These are phyloP conservation scores for Oryza brachyantha DNA, from an alignment of 176 grass and related monocot species.

Conservation along the genomic window DNA sequence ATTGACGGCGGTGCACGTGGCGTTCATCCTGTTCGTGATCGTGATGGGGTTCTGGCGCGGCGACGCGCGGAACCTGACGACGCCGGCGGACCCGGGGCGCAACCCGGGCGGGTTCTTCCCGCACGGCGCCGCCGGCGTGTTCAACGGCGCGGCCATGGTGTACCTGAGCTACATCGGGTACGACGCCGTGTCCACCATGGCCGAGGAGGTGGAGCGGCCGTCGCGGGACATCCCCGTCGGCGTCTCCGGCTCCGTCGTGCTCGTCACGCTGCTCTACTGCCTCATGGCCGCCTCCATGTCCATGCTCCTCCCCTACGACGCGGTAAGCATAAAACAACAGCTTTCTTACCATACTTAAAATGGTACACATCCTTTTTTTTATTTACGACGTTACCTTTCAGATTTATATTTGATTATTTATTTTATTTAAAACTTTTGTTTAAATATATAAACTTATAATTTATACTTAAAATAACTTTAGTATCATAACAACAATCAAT, in stretches of 20 bases:
- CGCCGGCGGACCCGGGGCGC: constrained; percentile 47
- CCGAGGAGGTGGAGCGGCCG: constrained; percentile 83
- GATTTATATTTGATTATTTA: no score
- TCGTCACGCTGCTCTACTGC: constrained; percentile 86
- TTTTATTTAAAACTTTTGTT: no score
- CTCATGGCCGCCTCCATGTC: constrained; percentile 95
- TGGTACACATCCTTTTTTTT: no score
- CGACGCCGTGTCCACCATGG: constrained; percentile 99
- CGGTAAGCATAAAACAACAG: constrained; percentile 34
- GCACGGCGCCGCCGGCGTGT: constrained; percentile 63
- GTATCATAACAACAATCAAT: no score
- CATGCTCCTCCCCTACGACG: constrained; percentile 96
- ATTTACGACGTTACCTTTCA: no score
- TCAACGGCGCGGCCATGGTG: constrained; percentile 89
- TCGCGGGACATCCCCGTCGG: constrained; percentile 82
- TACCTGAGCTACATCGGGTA: constrained; percentile 99
- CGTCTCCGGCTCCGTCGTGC: constrained; percentile 75
- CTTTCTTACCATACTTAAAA: no score
- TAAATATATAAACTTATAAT: no score
- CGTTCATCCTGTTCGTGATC: constrained; percentile 90
- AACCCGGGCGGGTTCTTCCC: constrained; percentile 75
- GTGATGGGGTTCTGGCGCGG: constrained; percentile 74
- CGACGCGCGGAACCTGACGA: constrained; percentile 62
- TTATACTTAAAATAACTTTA: no score
- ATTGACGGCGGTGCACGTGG: constrained; percentile 70